phyloP scores from a whole-genome alignment of 805 yeast species.

The Candida ovalis region DNA sequence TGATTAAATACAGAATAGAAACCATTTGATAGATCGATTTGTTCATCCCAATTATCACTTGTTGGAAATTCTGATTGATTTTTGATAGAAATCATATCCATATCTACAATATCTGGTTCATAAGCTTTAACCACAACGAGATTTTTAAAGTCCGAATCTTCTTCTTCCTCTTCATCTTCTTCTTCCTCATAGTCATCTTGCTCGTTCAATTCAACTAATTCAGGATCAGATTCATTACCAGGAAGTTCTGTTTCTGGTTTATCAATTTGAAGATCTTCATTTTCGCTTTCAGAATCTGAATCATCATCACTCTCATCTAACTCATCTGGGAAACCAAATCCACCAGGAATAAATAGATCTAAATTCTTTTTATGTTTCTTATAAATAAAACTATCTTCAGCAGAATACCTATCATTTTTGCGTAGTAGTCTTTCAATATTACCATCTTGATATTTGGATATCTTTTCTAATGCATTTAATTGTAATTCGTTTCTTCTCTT shows the following conservation, averaged over 20 bases:
- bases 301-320: not conserved
- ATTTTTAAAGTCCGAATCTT: conserved; percentile 25
- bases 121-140: conserved; percentile 60
- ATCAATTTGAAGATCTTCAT: conserved; percentile 2
- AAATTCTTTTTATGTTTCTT: conserved; percentile 27
- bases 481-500: conserved; percentile 18
- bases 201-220: conserved; percentile 2
- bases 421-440: conserved; percentile 1
- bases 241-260: not conserved
- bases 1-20: conserved; percentile 36
- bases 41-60: conserved; percentile 62
- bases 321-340: conserved; percentile 22
- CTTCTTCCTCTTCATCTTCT: conserved; percentile 3
- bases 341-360: conserved; percentile 28
- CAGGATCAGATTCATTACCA: conserved; percentile 2
- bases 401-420: conserved; percentile 1
- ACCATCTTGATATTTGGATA: conserved; percentile 15
- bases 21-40: conserved; percentile 50
- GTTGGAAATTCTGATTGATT: conserved; percentile 43
- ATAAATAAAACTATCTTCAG: conserved; percentile 29
- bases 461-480: conserved; percentile 19
- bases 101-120: conserved; percentile 57
- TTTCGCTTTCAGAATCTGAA: not conserved
- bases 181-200: conserved; percentile 3
- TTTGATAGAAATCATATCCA: conserved; percentile 41